phyloP scores from a whole-genome alignment of 208 protist species.

The Leishmania tropica region DNA sequence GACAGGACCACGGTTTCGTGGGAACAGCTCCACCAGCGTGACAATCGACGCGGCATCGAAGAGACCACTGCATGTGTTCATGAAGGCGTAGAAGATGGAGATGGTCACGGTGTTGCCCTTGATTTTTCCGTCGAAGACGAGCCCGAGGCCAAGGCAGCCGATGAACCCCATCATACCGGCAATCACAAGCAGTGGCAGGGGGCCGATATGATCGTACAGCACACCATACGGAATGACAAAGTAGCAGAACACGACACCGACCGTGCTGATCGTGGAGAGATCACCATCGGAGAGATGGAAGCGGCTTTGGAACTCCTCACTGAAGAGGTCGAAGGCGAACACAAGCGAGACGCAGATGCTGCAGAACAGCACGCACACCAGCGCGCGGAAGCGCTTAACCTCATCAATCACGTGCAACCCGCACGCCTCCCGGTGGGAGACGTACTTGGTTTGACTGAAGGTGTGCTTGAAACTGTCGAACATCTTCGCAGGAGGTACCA shows the following conservation, averaged over 20 bases:
- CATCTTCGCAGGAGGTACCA: conserved; percentile 4
- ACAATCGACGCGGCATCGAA: conserved; percentile 59
- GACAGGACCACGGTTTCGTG: conserved; percentile 71
- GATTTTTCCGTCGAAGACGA: conserved; percentile 53
- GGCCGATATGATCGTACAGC: conserved; percentile 58
- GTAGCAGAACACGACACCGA: conserved; percentile 69
- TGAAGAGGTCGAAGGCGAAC: conserved; percentile 74
- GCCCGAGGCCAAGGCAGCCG: conserved; percentile 52
- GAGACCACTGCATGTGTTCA: conserved; percentile 62
- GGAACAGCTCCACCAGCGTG: conserved; percentile 57
- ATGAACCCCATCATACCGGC: conserved; percentile 39
- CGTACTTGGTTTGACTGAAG: conserved; percentile 44
- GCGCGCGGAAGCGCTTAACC: conserved; percentile 58
- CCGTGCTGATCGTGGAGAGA: conserved; percentile 71
- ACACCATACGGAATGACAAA: conserved; percentile 71
- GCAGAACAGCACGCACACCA: conserved; percentile 61
- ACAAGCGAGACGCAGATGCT: conserved; percentile 67
- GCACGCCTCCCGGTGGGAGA: conserved; percentile 35
- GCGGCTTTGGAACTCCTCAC: conserved; percentile 39
- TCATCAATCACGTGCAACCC: conserved; percentile 60
- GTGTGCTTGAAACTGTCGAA: conserved; percentile 18
- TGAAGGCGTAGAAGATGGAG: conserved; percentile 68
- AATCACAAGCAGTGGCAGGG: conserved; percentile 40
- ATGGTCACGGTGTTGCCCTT: conserved; percentile 53
- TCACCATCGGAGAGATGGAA: conserved; percentile 63